Evolutionary conservation across 2,329 filamentous ascomycete genomes (phyloP), one percentile per base, ranked within the genome.

Genomic region (Trichothecium roseum): DNA sequence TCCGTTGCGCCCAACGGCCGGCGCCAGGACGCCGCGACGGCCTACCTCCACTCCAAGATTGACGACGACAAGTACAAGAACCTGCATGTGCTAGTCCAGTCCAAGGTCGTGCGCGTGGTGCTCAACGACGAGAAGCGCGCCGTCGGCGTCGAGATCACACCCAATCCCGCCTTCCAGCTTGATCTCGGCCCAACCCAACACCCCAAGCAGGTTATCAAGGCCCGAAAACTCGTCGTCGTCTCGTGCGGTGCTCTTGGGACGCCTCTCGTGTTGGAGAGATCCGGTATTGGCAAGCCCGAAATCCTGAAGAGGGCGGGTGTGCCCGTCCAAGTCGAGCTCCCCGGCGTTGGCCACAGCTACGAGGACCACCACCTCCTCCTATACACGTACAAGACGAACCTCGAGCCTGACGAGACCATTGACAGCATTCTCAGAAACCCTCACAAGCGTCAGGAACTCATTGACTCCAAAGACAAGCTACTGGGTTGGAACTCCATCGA

Each of bases 401-500:
- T 63, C 0, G 28, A 49, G 3, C 45, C 52, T 0, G 36, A 49
- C 0, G 52, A 62, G 41, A 62, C 59, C 0, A 41, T 76, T n/a
- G 72, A 79, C 39, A 61, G 56, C 1, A 57, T 78, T 7, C 47
- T 71, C n/a, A n/a, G n/a, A n/a, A n/a, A n/a, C n/a, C n/a, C n/a
- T n/a, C n/a, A n/a, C n/a, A 0, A 61, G 62, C 18, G 69, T 71
- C 4, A 60, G 66, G 0, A 53, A 49, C 56, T 3, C 55, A 64
- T 32, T 56, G 71, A 14, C 54, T 74, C 5, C 51, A 55, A 32
- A 22, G 30, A 66, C 9, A 52, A 69, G 4, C 51, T 78, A 2
- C 10, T 39, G 5, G 71, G 73, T 5, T 77, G 71, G 66, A 79
- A 78, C 38, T 61, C 53, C 1, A 60, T 72, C 40, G 75, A 79